phyloP scores from a whole-genome alignment of 257 asterid species.

The Anisodus acutangulus region DNA sequence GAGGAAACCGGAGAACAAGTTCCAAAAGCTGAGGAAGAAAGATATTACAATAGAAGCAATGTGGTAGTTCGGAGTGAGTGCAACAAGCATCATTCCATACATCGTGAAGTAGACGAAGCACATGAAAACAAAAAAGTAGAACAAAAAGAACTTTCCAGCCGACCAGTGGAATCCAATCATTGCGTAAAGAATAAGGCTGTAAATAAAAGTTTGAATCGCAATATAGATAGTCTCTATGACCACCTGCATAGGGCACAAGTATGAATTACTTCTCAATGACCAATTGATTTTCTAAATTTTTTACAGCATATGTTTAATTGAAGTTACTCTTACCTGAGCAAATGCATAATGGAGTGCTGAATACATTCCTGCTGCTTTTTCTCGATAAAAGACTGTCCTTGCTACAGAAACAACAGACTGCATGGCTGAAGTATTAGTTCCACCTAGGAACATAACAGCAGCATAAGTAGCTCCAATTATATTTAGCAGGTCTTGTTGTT shows the following conservation, averaged over 20 bases:
- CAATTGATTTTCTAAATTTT: not conserved
- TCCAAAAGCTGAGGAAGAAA: conserved; percentile 92
- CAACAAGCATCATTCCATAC: conserved; percentile 88
- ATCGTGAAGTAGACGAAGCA: conserved; percentile 76
- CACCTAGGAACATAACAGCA: conserved; percentile 84
- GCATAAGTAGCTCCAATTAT: conserved; percentile 79
- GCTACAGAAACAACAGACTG: conserved; percentile 77
- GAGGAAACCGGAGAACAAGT: conserved; percentile 76
- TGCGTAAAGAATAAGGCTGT: conserved; percentile 72
- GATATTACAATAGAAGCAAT: conserved; percentile 62
- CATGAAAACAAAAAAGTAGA: conserved; percentile 77
- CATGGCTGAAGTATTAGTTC: conserved; percentile 72
- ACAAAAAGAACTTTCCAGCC: conserved; percentile 61
- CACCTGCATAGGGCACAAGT: conserved; percentile 49
- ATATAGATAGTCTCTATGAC: conserved; percentile 68
- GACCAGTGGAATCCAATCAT: conserved; percentile 85
- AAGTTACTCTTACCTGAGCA: conserved; percentile 47
- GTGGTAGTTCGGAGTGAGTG: conserved; percentile 78
- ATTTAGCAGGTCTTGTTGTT: conserved; percentile 68
- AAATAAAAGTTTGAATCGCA: conserved; percentile 62
- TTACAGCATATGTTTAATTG: not conserved
- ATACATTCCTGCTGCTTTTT: conserved; percentile 86
- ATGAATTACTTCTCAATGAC: not conserved
- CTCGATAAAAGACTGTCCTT: conserved; percentile 84
- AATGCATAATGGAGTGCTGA: conserved; percentile 84